Percentiles rank a stretch among this genome's conserved stretches.
phyloP scores from a whole-genome alignment of 129 eudicot species.

The Pittosporum tobira region DNA sequence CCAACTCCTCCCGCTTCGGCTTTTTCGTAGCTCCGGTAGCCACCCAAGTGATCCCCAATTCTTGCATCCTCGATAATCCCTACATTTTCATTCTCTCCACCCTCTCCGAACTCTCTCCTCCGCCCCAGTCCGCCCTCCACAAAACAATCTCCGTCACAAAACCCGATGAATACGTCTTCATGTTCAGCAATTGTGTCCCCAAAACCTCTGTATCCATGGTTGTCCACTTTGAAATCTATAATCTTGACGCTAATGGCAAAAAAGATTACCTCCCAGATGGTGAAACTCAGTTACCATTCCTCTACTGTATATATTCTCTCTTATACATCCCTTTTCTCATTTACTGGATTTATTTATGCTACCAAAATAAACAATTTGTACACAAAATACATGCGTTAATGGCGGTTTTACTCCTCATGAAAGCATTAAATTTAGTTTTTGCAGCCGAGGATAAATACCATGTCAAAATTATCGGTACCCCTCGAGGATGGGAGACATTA shows the following conservation, averaged over 20 bases:
- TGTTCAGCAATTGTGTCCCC: neutral
- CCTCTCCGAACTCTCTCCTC: constrained; percentile 29
- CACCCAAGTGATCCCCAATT: constrained; percentile 18
- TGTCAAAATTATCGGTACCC: constrained; percentile 28
- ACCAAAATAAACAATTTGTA: constrained; percentile 15
- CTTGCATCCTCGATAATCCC: constrained; percentile 36
- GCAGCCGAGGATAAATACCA: constrained; percentile 22
- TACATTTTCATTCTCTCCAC: constrained; percentile 27
- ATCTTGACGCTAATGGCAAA: constrained; percentile 17
- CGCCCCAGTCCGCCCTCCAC: constrained; percentile 25
- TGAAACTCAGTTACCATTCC: constrained; percentile 26
- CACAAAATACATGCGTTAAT: constrained; percentile 33
- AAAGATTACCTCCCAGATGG: constrained; percentile 32
- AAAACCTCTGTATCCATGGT: constrained; percentile 1
- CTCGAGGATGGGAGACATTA: constrained; percentile 34
- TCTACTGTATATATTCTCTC: constrained; percentile 22
- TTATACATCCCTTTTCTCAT: constrained; percentile 23
- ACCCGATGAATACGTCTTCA: constrained; percentile 7
- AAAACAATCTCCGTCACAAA: constrained; percentile 10
- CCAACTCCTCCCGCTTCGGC: constrained; percentile 36
- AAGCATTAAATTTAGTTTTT: constrained; percentile 27
- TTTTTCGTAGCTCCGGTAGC: constrained; percentile 25
- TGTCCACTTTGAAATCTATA: constrained; percentile 15
- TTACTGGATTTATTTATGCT: constrained; percentile 23
- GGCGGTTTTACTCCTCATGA: constrained; percentile 31